A percentile compares a stretch with the other conserved stretches of the same genome.
These are phyloP conservation scores for Acer yangbiense DNA, from an alignment of 345 rosid genomes.

Conservation along the genomic window DNA sequence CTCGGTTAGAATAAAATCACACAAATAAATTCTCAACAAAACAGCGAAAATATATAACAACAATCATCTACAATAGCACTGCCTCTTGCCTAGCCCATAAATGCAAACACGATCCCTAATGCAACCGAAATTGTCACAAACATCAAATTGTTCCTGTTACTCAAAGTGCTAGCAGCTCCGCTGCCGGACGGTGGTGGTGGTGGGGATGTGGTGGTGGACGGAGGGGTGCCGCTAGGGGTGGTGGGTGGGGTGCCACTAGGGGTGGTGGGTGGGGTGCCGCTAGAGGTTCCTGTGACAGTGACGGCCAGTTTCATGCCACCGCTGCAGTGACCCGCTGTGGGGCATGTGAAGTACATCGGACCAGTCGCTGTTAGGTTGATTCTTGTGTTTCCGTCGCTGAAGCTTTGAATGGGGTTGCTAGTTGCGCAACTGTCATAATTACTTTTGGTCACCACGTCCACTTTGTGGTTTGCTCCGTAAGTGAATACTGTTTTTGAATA, in stretches of 20 bases:
- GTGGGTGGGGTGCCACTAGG: conserved; percentile 19
- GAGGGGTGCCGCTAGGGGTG: conserved; percentile 19
- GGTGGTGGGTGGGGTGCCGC: conserved; percentile 2
- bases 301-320: conserved; percentile 56
- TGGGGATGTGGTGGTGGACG: conserved; percentile 26
- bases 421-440: conserved; percentile 39
- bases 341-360: conserved; percentile 48
- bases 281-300: conserved; percentile 26
- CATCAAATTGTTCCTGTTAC: conserved; percentile 11
- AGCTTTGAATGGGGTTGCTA: conserved; percentile 28
- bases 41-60: neutral
- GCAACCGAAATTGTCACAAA: conserved; percentile 22
- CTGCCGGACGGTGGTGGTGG: conserved; percentile 15
- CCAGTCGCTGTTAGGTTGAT: conserved; percentile 32
- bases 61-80: conserved; percentile 37
- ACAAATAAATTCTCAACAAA: neutral
- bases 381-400: conserved; percentile 35
- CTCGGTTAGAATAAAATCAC: neutral
- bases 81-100: conserved; percentile 58
- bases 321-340: conserved; percentile 41
- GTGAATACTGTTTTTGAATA: conserved; percentile 34
- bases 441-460: conserved; percentile 34
- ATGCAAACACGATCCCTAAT: conserved; percentile 24
- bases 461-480: conserved; percentile 35
- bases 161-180: conserved; percentile 19